Evolutionary conservation across 2,329 filamentous ascomycete species (phyloP), one percentile per base, ranked within the genome.

Genomic region (Cladosporium phlei): DNA sequence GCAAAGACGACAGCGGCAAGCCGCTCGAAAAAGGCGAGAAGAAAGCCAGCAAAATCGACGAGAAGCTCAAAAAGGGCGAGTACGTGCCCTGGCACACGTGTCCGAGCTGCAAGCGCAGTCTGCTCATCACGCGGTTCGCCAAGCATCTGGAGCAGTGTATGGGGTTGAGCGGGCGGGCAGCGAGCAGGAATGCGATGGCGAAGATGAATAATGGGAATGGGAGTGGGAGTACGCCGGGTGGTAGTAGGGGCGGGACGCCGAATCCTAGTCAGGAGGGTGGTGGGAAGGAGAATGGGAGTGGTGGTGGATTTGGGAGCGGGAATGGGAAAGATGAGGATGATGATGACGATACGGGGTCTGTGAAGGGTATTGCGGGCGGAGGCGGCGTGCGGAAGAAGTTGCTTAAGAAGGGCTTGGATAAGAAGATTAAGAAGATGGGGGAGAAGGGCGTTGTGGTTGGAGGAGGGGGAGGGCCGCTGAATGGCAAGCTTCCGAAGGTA

Each of bases 141-240:
- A 77, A 79, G 57, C 78, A 82, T 58, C 58, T 82, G 45, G 78
- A 82, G 53, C 77, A 79, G 51, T 82, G 78, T 53, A 67, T 82
- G 53, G 77, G 77, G 19, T 71, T 80, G 21, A 74, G 71, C 16
- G 78, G 78, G 2, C 66, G 78, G 10, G 71, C 73, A 53, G 71
- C 70, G 46, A 70, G 69, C 38, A 57, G 72, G 32, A 71, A 73
- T 48, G 73, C 73, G 24, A 71, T 73, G 67, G 72, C 70, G 2
- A 72, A 72, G 50, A 64, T 65, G 49, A 63, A 61, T n/a, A n/a
- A n/a, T n/a, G n/a, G n/a, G n/a, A n/a, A n/a, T n/a, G n/a, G n/a
- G n/a, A n/a, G n/a, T 22, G 55, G 55, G 10, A 55, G 52, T 6
- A 64, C 59, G 22, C 62, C 61, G 17, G 44, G 52, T 8, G 64